Conservation (phyloP, 192 early-diverging fungal genomes). For the Coemansia sp. region DNA sequence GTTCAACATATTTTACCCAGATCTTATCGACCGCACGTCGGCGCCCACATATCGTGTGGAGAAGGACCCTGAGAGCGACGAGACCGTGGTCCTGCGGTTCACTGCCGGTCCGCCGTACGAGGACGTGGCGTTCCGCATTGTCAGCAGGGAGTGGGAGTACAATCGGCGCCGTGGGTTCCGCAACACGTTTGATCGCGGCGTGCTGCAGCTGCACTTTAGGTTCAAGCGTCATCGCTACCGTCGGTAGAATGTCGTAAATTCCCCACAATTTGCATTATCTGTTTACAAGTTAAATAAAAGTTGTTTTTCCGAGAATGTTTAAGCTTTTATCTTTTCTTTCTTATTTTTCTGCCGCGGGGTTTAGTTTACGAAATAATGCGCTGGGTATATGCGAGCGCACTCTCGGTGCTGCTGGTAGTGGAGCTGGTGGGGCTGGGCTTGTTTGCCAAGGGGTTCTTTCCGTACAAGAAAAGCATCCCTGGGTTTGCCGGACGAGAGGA, state of each 20-base stretch:
- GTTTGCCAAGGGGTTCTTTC: slow-evolving; percentile 76
- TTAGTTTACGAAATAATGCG: background rate
- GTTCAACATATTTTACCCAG: slow-evolving; percentile 98
- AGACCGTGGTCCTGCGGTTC: slow-evolving; percentile 88
- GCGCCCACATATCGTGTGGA: slow-evolving; percentile 90
- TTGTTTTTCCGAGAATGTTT: background rate
- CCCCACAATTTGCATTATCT: background rate
- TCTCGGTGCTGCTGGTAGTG: slow-evolving; percentile 28
- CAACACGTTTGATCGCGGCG: slow-evolving; percentile 77
- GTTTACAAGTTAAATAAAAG: background rate
- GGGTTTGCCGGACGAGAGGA: slow-evolving; percentile 57
- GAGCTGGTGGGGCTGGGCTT: slow-evolving; percentile 64
- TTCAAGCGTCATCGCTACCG: slow-evolving; percentile 83
- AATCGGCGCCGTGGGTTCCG: slow-evolving; percentile 85
- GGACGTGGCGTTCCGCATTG: slow-evolving; percentile 96
- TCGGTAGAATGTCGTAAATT: slow-evolving; percentile 37
- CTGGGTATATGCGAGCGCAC: slow-evolving; percentile 3
- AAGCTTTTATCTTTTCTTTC: background rate
- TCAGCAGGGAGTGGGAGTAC: slow-evolving; percentile 95
- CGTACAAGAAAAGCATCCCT: slow-evolving; percentile 69
- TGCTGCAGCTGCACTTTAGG: slow-evolving; percentile 78
- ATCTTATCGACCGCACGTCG: slow-evolving; percentile 87
- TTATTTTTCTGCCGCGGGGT: background rate
- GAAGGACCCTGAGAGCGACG: slow-evolving; percentile 62
- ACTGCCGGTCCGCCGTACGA: slow-evolving; percentile 95